Conservation (phyloP, 768 basidiomycete genomes). For the Piloderma croceum region DNA sequence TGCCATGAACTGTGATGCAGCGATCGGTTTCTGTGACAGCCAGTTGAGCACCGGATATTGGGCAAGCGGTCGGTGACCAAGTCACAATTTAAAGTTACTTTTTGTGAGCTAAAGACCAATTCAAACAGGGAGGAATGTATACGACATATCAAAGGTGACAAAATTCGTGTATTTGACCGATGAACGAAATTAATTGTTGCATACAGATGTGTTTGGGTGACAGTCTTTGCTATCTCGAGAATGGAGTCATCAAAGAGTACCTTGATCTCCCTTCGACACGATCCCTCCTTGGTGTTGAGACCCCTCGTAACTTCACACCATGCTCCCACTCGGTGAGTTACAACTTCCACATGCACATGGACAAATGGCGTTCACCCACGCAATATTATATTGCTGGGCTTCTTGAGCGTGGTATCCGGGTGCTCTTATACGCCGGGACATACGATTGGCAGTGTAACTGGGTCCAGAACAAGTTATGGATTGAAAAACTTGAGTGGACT, state of each 20-base stretch:
- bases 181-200: not conserved
- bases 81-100: constrained; percentile 1
- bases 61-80: constrained; percentile 29
- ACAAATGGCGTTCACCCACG: constrained; percentile 53
- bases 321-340: constrained; percentile 49
- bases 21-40: constrained; percentile 57
- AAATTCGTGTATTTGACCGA: constrained; percentile 1
- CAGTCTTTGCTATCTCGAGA: constrained; percentile 35
- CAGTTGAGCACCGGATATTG: constrained; percentile 43
- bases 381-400: constrained; percentile 64
- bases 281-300: constrained; percentile 40
- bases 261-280: constrained; percentile 43
- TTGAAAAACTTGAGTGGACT: constrained; percentile 67
- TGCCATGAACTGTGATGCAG: constrained; percentile 59
- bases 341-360: constrained; percentile 51
- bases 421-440: constrained; percentile 70
- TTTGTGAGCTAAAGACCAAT: no score
- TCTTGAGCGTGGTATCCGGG: constrained; percentile 68
- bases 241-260: constrained; percentile 36
- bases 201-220: constrained; percentile 21
- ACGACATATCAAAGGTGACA: constrained; percentile 51
- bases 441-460: constrained; percentile 81
- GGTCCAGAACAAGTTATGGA: constrained; percentile 74
- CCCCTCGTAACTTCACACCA: constrained; percentile 45
- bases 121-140: constrained; percentile 38